These are phyloP conservation scores for Penicillium thymicola DNA, from an alignment of 2,329 filamentous ascomycete species.

Conservation along the genomic window DNA sequence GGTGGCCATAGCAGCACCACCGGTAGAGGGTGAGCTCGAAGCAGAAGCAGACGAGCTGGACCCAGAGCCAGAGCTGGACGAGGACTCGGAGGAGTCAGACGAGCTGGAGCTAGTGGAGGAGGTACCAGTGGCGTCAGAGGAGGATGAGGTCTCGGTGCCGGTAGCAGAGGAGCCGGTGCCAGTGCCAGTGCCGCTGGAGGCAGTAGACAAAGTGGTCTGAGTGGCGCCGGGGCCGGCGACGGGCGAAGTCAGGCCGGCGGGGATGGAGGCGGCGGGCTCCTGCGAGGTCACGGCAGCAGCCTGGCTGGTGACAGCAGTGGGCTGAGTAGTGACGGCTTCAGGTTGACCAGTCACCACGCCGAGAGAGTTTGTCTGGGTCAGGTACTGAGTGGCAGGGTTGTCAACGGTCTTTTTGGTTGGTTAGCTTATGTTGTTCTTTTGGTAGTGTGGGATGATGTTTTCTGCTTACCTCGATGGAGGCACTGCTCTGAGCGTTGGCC, in stretches of 20 bases:
- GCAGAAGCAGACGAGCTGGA: slow-evolving; percentile 6
- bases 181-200: slow-evolving; percentile 17
- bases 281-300: slow-evolving; percentile 31
- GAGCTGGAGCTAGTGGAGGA: slow-evolving; percentile 7
- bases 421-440: background rate
- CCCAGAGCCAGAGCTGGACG: slow-evolving; percentile 9
- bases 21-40: slow-evolving; percentile 27
- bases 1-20: slow-evolving; percentile 36
- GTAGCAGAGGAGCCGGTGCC: slow-evolving; percentile 14
- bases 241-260: slow-evolving; percentile 38
- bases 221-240: slow-evolving; percentile 26
- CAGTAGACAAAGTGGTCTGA: slow-evolving; percentile 24
- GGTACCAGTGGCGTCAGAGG: slow-evolving; percentile 19
- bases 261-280: slow-evolving; percentile 40
- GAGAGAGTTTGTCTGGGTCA: slow-evolving; percentile 48
- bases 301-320: slow-evolving; percentile 31
- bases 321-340: slow-evolving; percentile 33
- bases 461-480: slow-evolving; percentile 19
- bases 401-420: slow-evolving; percentile 26
- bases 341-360: slow-evolving; percentile 52
- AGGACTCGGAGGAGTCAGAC: background rate
- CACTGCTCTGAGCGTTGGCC: slow-evolving; percentile 41
- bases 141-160: slow-evolving; percentile 16
- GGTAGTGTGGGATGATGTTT: background rate
- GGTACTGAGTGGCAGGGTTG: slow-evolving; percentile 45